Evolutionary conservation across 2,329 filamentous ascomycete genomes (phyloP).

Genomic region (Ploettnerulaceae sp.): DNA sequence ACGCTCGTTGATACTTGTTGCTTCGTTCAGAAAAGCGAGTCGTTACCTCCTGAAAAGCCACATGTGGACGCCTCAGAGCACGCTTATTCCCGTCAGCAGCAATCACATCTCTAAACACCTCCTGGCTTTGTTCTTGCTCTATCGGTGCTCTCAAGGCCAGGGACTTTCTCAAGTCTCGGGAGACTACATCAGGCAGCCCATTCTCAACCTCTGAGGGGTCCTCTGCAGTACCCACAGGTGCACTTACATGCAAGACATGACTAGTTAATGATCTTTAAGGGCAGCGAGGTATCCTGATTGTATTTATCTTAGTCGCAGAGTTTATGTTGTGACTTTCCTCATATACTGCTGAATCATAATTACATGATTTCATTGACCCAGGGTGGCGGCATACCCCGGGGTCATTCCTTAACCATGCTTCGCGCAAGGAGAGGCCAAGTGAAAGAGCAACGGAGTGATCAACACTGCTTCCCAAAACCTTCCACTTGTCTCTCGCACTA

Average conservation of each 20-base stretch:
- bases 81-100: too few relatives aligned
- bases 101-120: too few relatives aligned
- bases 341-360: too few relatives aligned
- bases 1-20: not conserved
- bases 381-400: not conserved
- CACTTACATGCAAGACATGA: too few relatives aligned
- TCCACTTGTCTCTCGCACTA: conserved; percentile 48
- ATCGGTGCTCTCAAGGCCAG: not conserved
- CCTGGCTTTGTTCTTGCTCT: not conserved
- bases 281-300: too few relatives aligned
- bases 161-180: not conserved
- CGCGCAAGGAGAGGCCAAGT: conserved; percentile 57
- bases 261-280: too few relatives aligned
- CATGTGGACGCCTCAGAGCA: not conserved
- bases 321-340: too few relatives aligned
- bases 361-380: too few relatives aligned
- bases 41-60: not conserved
- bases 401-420: conserved; percentile 44
- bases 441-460: conserved; percentile 62
- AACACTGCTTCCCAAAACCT: conserved; percentile 73
- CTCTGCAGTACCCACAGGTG: too few relatives aligned
- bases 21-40: not conserved
- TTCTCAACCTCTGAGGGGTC: conserved; percentile 1
- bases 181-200: not conserved
- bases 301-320: too few relatives aligned